Evolutionary conservation across 805 yeast genomes (phyloP), one percentile per base, ranked within the genome.

Genomic region (Saccharomyces mikatae): DNA sequence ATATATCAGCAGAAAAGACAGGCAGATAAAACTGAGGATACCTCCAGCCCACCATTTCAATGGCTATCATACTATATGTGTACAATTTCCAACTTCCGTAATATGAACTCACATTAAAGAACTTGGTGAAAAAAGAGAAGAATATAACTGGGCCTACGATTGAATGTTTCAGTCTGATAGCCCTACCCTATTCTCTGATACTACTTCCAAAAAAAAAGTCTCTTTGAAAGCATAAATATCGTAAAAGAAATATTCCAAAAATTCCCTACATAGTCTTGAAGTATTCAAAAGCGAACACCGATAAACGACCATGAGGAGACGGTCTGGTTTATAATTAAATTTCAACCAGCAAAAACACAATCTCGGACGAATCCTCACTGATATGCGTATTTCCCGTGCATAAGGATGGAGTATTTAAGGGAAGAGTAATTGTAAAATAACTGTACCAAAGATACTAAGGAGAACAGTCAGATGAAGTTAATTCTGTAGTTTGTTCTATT

Each of bases 321-420:
- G 80, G 86, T 96, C 91, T 92, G 75, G 91, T 94, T 87, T 86
- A 84, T 83, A 89, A 91, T 89, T 67, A 61, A 68, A 65, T 94
- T 92, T 94, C 97, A 94, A 92, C 97, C 96, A 92, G 99, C 99
- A 92, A 92, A 92, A 89, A 94, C 98, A 92, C 96, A 96, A 91
- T 90, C 99, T 92, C 99, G 98, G 99, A 94, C 97, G 96, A 91
- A 90, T 94, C 99, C 98, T 92, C 99, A 92, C 96, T 91, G 98
- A 92, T 90, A 89, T 96, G 96, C 96, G 98, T 94, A 92, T 90
- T 92, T 96, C 98, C 98, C 99, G 86, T 87, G 99, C 98, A 92
- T 89, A 92, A 92, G 86, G 97, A 91, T 88, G 78, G 73, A 9
- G 44, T 36, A 2, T 36, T 36, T 36, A 36, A 17, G 11, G 22